A percentile compares a stretch with the other conserved stretches of the same genome.
These are phyloP conservation scores for Arthonia radiata DNA, from an alignment of 495 filamentous ascomycete species.

Conservation along the genomic window DNA sequence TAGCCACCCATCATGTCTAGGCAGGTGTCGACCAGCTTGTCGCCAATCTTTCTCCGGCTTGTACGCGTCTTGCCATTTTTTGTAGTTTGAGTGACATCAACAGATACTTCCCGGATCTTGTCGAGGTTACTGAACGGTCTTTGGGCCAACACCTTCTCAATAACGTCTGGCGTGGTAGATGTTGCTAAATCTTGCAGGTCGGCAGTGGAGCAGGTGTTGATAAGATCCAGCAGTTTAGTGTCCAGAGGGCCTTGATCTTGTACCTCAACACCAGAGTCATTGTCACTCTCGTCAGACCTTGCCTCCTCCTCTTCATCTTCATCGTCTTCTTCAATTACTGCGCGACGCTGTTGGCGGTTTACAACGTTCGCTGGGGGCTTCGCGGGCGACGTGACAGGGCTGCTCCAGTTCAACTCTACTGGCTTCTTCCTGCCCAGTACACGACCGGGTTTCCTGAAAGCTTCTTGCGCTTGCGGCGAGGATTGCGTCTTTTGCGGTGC, in stretches of 20 bases:
- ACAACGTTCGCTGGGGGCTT: no score
- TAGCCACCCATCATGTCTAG: slow-evolving; percentile 47
- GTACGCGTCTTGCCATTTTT: slow-evolving; percentile 24
- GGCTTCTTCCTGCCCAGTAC: slow-evolving; percentile 9
- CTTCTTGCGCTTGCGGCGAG: not conserved
- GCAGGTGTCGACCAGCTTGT: slow-evolving; percentile 48
- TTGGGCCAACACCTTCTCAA: slow-evolving; percentile 35
- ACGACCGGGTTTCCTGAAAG: slow-evolving; percentile 3
- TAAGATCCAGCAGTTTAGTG: slow-evolving; percentile 41
- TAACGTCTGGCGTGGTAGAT: slow-evolving; percentile 38
- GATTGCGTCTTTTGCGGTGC: no score
- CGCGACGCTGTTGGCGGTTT: no score
- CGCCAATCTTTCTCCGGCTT: slow-evolving; percentile 31
- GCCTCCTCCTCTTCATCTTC: slow-evolving; percentile 26
- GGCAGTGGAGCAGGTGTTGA: slow-evolving; percentile 51
- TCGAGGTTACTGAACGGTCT: slow-evolving; percentile 42
- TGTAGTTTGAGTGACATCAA: slow-evolving; percentile 19
- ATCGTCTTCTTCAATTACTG: slow-evolving; percentile 29
- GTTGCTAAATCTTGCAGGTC: slow-evolving; percentile 57
- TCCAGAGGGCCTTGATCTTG: slow-evolving; percentile 16
- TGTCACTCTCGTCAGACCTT: slow-evolving; percentile 14
- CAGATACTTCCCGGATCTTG: slow-evolving; percentile 34
- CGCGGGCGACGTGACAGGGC: no score
- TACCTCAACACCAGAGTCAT: slow-evolving; percentile 14
- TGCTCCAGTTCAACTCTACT: no score